These are phyloP conservation scores for Talaromyces marneffei DNA, from an alignment of 2,329 filamentous ascomycete genomes.

Conservation along the genomic window DNA sequence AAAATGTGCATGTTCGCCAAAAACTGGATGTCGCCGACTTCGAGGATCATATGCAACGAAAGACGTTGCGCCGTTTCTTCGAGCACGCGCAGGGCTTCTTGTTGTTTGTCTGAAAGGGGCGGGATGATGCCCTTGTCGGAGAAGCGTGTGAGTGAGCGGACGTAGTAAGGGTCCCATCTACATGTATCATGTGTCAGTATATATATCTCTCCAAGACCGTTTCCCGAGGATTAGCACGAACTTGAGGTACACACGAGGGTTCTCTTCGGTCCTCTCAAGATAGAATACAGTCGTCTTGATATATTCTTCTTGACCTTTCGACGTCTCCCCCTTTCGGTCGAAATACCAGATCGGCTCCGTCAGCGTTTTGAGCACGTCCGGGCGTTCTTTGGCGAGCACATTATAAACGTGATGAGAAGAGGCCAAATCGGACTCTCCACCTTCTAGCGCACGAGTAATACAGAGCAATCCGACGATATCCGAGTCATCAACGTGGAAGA, in stretches of 20 bases:
- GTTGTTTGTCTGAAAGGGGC: constrained; percentile 62
- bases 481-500: constrained; percentile 77
- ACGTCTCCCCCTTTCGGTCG: constrained; percentile 81
- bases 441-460: constrained; percentile 69
- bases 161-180: constrained; percentile 80
- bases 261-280: constrained; percentile 58
- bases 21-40: constrained; percentile 85
- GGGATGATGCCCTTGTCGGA: constrained; percentile 68
- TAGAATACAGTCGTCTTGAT: constrained; percentile 69
- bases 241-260: constrained; percentile 69
- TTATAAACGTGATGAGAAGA: constrained; percentile 79
- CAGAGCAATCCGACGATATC: constrained; percentile 82
- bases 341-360: constrained; percentile 84
- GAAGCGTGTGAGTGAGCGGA: constrained; percentile 69
- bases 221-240: constrained; percentile 22
- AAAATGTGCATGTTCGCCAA: constrained; percentile 73
- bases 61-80: constrained; percentile 70
- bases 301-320: constrained; percentile 66
- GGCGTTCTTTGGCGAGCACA: constrained; percentile 64
- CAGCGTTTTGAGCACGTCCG: constrained; percentile 70
- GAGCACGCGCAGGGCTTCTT: constrained; percentile 61
- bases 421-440: constrained; percentile 78
- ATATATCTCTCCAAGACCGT: neutral
- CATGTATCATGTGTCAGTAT: too few relatives aligned
- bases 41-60: constrained; percentile 76